phyloP scores from a whole-genome alignment of 2,329 filamentous ascomycete species.

The Cyphellophora attinorum region DNA sequence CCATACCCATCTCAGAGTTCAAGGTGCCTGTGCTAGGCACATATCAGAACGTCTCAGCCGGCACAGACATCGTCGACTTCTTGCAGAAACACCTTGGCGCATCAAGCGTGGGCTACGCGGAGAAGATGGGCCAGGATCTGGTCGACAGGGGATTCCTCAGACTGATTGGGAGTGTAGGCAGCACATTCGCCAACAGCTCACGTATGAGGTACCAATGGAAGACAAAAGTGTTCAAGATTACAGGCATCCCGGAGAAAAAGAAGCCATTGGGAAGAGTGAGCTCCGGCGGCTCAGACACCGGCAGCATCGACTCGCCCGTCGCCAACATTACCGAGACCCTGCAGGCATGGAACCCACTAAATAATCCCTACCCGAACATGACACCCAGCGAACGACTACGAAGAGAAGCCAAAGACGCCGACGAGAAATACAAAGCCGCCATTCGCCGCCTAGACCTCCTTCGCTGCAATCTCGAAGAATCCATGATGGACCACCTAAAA shows the following conservation, averaged over 20 bases:
- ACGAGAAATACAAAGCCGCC: conserved; percentile 83
- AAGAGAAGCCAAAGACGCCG: conserved; percentile 78
- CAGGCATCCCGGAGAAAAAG: conserved; percentile 85
- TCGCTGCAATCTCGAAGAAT: conserved; percentile 89
- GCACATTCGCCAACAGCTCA: conserved; percentile 92
- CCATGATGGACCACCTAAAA: conserved; percentile 81
- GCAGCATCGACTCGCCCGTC: conserved; percentile 65
- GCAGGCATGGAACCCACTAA: conserved; percentile 84
- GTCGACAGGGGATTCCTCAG: conserved; percentile 77
- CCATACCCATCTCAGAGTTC: conserved; percentile 76
- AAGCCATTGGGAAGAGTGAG: conserved; percentile 61
- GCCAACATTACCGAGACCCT: conserved; percentile 82
- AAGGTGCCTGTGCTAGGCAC: conserved; percentile 94
- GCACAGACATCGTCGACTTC: conserved; percentile 91
- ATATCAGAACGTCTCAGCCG: conserved; percentile 85
- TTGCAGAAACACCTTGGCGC: conserved; percentile 80
- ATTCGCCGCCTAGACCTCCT: conserved; percentile 82
- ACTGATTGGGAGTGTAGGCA: conserved; percentile 88
- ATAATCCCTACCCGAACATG: conserved; percentile 85
- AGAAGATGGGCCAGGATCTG: conserved; percentile 90
- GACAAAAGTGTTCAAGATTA: conserved; percentile 77
- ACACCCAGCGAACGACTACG: conserved; percentile 78
- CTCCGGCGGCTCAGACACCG: conserved; percentile 51
- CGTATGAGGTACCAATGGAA: conserved; percentile 98
- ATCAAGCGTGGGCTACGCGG: conserved; percentile 78